Evolutionary conservation across 306 rosid species (phyloP), one percentile per base, ranked within the genome.

Genomic region (Lathyrus oleraceus): DNA sequence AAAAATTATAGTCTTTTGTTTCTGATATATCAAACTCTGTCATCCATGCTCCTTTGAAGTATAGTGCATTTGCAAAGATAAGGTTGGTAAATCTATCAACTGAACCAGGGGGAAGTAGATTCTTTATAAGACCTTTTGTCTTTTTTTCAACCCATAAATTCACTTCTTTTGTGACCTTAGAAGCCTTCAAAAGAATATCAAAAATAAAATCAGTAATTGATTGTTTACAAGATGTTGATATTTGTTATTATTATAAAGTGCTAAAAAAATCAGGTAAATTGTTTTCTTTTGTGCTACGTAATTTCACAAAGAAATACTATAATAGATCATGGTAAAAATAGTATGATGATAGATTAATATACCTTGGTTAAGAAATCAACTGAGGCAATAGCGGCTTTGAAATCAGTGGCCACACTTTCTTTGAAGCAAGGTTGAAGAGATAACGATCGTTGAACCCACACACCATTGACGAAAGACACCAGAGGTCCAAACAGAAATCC

Each of bases 401-500:
- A 92, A 23, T 59, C 25, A 43, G 72, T 68, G 40, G 53, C 76
- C 4, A 86, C 83, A 20, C 82, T 68, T 56, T 89, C 81, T 75
- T 89, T 82, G 84, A 92, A 92, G 65, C 11, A 48, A 16, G 54
- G 54, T 6, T 15, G 8, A 16, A 48, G 11, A 16, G 54, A 8
- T 6, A 48, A 21, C 1, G 23, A 2, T 48, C 16, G 0, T 49
- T 49, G 12, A 8, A 49, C 11, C 56, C 56, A 49, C 11, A 49
- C 12, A 8, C 5, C 10, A 10, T 49, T 49, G 56, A 3, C 23
- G 2, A 48, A 48, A 16, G 23, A 16, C 23, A 48, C 83, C 35
- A 74, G 76, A 35, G 96, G 98, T 1, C 98, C 98, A 8, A 48
- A 82, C 35, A 74, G 76, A 35, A 96, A 96, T 1, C 98, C 98